Conservation (phyloP, 2,329 filamentous ascomycete genomes). For the Zymoseptoria pseudotritici region DNA sequence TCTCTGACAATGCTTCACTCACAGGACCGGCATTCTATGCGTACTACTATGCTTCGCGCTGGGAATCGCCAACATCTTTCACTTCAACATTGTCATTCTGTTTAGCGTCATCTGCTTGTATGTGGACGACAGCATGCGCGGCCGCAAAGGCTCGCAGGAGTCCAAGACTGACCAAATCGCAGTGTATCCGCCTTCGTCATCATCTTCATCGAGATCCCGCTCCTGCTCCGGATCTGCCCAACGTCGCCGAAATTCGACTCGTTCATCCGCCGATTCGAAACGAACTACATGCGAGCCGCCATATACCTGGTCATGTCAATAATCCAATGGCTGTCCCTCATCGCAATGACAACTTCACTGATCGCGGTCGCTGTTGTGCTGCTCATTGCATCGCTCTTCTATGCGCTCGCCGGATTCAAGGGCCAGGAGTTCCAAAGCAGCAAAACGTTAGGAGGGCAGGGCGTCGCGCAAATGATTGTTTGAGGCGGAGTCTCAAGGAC, state of each 20-base stretch:
- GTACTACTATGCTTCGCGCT: slow-evolving; percentile 60
- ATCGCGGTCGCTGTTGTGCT: slow-evolving; percentile 82
- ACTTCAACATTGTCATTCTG: slow-evolving; percentile 51
- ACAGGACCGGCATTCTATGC: slow-evolving; percentile 51
- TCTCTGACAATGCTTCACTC: slow-evolving; percentile 1
- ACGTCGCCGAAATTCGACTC: slow-evolving; percentile 83
- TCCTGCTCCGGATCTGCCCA: slow-evolving; percentile 94
- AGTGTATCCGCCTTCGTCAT: slow-evolving; percentile 44
- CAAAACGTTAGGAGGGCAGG: slow-evolving; percentile 91
- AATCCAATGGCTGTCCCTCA: slow-evolving; percentile 76
- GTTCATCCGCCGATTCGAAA: slow-evolving; percentile 85
- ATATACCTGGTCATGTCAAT: slow-evolving; percentile 76
- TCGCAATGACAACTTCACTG: slow-evolving; percentile 58
- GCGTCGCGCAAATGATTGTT: slow-evolving; percentile 97
- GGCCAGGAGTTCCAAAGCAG: slow-evolving; percentile 82
- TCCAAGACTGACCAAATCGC: slow-evolving; percentile 3
- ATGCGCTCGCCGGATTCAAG: slow-evolving; percentile 69
- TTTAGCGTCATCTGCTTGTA: slow-evolving; percentile 51
- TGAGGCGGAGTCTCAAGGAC: slow-evolving; percentile 35
- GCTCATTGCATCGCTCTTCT: slow-evolving; percentile 69
- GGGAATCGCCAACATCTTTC: slow-evolving; percentile 62
- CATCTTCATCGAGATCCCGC: slow-evolving; percentile 64
- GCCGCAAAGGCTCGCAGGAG: neutral
- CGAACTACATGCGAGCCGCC: slow-evolving; percentile 91
- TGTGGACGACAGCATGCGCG: slow-evolving; percentile 13